Evolutionary conservation across 768 basidiomycete genomes (phyloP), one percentile per base, ranked within the genome.

Genomic region (Phanerochaete sordida): DNA sequence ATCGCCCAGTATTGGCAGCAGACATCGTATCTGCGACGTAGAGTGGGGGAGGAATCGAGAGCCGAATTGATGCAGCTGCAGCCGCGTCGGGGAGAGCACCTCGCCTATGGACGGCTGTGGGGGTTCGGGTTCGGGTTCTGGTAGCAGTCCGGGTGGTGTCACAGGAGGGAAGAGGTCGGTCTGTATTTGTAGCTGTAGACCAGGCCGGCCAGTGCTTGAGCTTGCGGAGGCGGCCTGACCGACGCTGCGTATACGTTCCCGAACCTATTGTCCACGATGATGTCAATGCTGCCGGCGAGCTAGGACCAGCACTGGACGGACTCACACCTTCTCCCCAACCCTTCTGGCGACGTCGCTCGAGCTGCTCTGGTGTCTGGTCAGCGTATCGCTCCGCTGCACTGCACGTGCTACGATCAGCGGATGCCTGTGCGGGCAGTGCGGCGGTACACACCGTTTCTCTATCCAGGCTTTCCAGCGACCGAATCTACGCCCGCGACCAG

Each of bases 381-480:
- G 75, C 73, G 70, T 91, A 91, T 37, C 92, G 81, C 66, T 93
- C 91, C n/a, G 91, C 90, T 16, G 92, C 92, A 73, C 91, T 93
- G 60, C 43, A 49, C 48, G 53, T 16, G 16, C 21, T 52, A 43
- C 64, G 45, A 33, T 28, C 37, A 27, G 45, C 54, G 57, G 64
- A 33, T 55, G 43, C 26, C 3, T 21, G 46, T 30, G 19, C 24
- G n/a, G 7, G 15, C 16, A 21, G n/a, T n/a, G 37, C 56, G 24
- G 27, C 37, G 37, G 26, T 15, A 62, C 74, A 51, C 64, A 87
- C 91, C 91, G 81, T 73, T 93, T 94, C 76, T 94, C 91, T 58
- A 94, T 89, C 91, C 91, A 94, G 6, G 85, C 84, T 69, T 81
- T 83, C 91, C 91, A 94, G 59, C 91, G 78, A 21, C 91, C 91